Evolutionary conservation across 805 yeast species (phyloP).

Genomic region (Candida khao-thaluensis): DNA sequence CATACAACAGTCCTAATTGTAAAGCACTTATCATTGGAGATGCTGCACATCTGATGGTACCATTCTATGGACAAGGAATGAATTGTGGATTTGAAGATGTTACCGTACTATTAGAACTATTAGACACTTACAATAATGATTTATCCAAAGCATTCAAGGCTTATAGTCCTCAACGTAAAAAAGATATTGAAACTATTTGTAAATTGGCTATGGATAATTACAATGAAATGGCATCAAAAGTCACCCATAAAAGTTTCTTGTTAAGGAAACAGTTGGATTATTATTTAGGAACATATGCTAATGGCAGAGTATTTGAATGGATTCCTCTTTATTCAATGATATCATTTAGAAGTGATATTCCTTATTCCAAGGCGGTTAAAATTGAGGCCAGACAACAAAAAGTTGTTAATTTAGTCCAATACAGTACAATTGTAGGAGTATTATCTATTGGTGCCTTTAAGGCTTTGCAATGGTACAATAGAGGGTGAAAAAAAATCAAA

Average conservation of each 20-base stretch:
- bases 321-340: constrained; percentile 91
- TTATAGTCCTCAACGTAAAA: constrained; percentile 56
- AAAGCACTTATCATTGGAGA: constrained; percentile 77
- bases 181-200: constrained; percentile 73
- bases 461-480: constrained; percentile 1
- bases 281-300: constrained; percentile 54
- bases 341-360: constrained; percentile 79
- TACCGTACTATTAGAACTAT: constrained; percentile 55
- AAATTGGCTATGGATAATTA: constrained; percentile 79
- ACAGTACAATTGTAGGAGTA: not conserved
- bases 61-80: constrained; percentile 98
- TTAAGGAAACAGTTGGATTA: constrained; percentile 70
- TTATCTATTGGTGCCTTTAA: not conserved
- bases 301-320: constrained; percentile 55
- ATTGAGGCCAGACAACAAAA: constrained; percentile 53
- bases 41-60: constrained; percentile 96
- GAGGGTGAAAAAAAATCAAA: no score
- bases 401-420: constrained; percentile 33
- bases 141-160: constrained; percentile 49
- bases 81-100: constrained; percentile 96
- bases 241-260: constrained; percentile 57
- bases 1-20: constrained; percentile 63
- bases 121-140: constrained; percentile 31
- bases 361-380: constrained; percentile 66
- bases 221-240: constrained; percentile 83